Evolutionary conservation across 2,329 filamentous ascomycete species (phyloP), one percentile per base, ranked within the genome.

Genomic region (Epichloe hybrida): DNA sequence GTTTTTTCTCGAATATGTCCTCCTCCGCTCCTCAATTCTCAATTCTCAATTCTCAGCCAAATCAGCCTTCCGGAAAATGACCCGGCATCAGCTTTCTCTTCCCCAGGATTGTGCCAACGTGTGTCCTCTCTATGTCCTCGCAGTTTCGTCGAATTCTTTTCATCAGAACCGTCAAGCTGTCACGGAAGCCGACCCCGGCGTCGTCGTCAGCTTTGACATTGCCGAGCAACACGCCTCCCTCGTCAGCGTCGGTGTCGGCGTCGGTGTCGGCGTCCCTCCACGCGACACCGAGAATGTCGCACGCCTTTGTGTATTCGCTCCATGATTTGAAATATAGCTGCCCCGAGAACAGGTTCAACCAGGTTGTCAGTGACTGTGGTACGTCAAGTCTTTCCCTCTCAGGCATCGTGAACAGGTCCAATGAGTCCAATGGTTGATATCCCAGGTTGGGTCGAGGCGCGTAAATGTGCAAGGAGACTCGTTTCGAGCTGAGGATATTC

Each of bases 261-360:
- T 61, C 55, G 2, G 2, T 62, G 5, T 68, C 66, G 0, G 12
- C 34, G 36, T 61, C 55, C 0, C 52, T 54, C 52, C 62, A 68
- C 0, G 68, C 62, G 0, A 84, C 58, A 0, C 79, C 75, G 0
- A 86, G 64, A 40, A 72, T 73, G 1, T 66, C 59, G 53, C 79
- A 83, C 0, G 74, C 59, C 1, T 66, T 60, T 0, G 61, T 54
- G 54, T 87, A 88, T 49, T 85, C 74, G 0, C 65, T 52, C 42
- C 71, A 76, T 0, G 69, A 72, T 0, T 60, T 62, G 9, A 87
- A 67, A 56, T 87, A 88, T 0, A 87, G 68, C 50, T 84, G 80
- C 0, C 84, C 84, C 0, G 84, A 70, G 50, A 88, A 87, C 0
- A 88, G 64, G 42, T 84, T 83, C 0, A 88, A 69, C 51, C 78